phyloP scores from a whole-genome alignment of 371 early-diverging fungal species.

The Syncephalastrum sp. region DNA sequence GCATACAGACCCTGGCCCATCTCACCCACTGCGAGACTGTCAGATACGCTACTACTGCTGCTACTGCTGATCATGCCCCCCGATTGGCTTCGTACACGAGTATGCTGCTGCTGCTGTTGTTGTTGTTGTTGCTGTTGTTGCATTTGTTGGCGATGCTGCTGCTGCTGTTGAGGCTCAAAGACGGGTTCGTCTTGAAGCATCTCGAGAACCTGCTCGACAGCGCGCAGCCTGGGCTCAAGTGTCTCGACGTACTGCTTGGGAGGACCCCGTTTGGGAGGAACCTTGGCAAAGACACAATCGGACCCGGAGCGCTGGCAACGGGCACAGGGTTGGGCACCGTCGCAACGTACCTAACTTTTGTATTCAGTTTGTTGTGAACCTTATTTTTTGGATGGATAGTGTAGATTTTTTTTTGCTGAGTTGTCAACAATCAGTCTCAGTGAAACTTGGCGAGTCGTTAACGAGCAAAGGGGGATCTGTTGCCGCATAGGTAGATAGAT shows the following conservation, averaged over 20 bases:
- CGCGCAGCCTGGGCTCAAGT: conserved; percentile 37
- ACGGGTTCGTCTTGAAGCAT: conserved; percentile 9
- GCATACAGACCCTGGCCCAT: conserved; percentile 28
- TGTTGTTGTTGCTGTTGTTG: not conserved
- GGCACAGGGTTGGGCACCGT: conserved; percentile 47
- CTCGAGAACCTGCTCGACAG: conserved; percentile 32
- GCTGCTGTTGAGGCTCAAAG: conserved; percentile 1
- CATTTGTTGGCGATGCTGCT: not conserved
- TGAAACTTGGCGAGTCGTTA: conserved; percentile 40
- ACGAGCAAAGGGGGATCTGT: conserved; percentile 8
- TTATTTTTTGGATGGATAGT: not conserved
- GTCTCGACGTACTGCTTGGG: conserved; percentile 49
- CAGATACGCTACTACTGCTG: not conserved
- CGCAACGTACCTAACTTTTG: conserved; percentile 39
- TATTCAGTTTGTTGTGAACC: not conserved
- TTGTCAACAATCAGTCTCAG: conserved; percentile 21
- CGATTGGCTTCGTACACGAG: too few relatives aligned
- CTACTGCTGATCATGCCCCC: not conserved
- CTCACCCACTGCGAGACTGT: conserved; percentile 15
- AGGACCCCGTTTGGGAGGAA: conserved; percentile 38
- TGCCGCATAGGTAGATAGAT: not conserved
- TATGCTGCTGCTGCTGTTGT: not conserved
- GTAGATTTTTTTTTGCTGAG: conserved; percentile 4
- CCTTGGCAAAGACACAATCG: conserved; percentile 45
- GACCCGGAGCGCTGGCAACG: conserved; percentile 39